Evolutionary conservation across 1,284 basidiomycete genomes (phyloP).

Genomic region (Phellopilus nigrolimitatus): DNA sequence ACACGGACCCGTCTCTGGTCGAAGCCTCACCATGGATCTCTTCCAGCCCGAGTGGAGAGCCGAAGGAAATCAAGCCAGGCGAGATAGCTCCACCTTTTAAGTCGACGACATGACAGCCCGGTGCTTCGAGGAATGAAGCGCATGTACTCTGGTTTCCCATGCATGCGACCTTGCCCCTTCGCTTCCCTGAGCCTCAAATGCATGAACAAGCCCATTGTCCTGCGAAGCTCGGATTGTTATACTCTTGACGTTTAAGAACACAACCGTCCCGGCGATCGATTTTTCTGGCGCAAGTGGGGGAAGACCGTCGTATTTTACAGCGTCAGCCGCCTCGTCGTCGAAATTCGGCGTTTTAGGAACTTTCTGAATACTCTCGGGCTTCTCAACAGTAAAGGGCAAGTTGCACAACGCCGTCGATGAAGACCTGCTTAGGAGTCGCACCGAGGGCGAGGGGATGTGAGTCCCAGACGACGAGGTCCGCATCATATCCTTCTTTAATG

Average conservation of each 20-base stretch:
- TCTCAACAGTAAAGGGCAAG: conserved; percentile 41
- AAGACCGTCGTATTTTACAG: conserved; percentile 59
- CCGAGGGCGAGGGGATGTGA: conserved; percentile 75
- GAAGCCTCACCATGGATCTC: conserved; percentile 39
- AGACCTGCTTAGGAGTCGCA: conserved; percentile 68
- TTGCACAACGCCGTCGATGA: conserved; percentile 66
- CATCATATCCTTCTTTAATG: conserved; percentile 54
- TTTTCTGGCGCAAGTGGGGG: conserved; percentile 51
- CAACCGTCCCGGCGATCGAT: conserved; percentile 29
- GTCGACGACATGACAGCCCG: conserved; percentile 26
- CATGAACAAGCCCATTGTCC: background rate
- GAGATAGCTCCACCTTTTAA: conserved; percentile 25
- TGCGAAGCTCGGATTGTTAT: conserved; percentile 30
- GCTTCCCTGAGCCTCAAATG: conserved; percentile 8
- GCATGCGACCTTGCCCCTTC: conserved; percentile 39
- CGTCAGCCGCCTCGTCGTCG: conserved; percentile 45
- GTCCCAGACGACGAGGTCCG: conserved; percentile 66
- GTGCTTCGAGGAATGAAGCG: background rate
- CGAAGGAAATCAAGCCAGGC: conserved; percentile 34
- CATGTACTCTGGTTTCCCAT: conserved; percentile 23
- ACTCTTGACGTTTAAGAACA: conserved; percentile 56
- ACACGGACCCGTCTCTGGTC: conserved; percentile 39
- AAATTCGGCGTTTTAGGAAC: conserved; percentile 56
- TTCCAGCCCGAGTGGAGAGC: conserved; percentile 32
- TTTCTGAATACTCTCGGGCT: conserved; percentile 43